phyloP scores from a whole-genome alignment of 192 early-diverging fungal genomes.

The Coemansia sp. region DNA sequence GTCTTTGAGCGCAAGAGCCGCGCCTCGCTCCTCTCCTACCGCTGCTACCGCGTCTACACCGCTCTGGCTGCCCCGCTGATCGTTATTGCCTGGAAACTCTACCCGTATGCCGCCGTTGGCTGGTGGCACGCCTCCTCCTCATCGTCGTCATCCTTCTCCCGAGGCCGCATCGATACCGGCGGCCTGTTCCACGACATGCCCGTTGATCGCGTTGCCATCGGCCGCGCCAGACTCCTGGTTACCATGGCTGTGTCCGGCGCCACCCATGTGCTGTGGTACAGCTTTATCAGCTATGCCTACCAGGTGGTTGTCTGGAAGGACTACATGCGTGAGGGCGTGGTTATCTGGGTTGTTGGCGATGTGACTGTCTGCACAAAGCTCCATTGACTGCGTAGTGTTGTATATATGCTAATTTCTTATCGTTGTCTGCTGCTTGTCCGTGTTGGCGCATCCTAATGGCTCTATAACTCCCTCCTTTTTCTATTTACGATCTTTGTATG shows the following conservation, averaged over 20 bases:
- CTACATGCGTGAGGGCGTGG: slow-evolving; percentile 50
- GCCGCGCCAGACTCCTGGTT: slow-evolving; percentile 16
- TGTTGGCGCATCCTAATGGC: too few species aligned
- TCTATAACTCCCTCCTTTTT: too few species aligned
- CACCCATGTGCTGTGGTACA: slow-evolving; percentile 52
- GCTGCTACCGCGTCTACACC: slow-evolving; percentile 51
- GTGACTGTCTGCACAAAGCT: slow-evolving; percentile 49
- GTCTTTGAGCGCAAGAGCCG: slow-evolving; percentile 51
- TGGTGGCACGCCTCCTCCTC: slow-evolving; percentile 6
- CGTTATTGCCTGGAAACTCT: slow-evolving; percentile 38
- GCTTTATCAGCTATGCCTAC: slow-evolving; percentile 59
- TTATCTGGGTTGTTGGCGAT: slow-evolving; percentile 46
- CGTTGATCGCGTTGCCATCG: slow-evolving; percentile 23
- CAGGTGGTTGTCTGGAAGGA: slow-evolving; percentile 51
- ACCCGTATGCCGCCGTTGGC: slow-evolving; percentile 32
- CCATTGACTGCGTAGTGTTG: not conserved
- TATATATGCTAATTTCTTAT: too few species aligned
- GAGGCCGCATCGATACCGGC: not conserved
- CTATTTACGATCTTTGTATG: too few species aligned
- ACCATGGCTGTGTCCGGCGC: slow-evolving; percentile 44
- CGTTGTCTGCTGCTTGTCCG: too few species aligned
- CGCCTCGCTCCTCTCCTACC: slow-evolving; percentile 23
- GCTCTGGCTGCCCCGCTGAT: slow-evolving; percentile 35
- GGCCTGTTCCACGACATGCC: slow-evolving; percentile 20
- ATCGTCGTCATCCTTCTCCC: not conserved